Base-by-base conservation (phyloP, 164 flowering plant species). In the Malania oleifera region DNA sequence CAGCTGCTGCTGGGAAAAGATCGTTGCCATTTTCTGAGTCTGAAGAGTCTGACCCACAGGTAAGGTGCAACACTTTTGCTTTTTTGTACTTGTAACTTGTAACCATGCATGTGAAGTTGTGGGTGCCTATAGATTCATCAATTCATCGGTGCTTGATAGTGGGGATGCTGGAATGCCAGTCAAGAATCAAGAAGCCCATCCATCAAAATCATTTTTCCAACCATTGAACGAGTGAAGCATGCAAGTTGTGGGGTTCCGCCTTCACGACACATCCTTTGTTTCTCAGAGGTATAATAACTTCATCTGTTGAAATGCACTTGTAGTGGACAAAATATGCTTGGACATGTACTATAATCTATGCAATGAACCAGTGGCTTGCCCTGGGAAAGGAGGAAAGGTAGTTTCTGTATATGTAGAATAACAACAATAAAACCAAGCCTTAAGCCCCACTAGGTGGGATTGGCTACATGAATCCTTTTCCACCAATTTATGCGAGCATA, bases 41-140 rank as follows among this genome's bases (percentile, higher is more conserved):
- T 22, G 83, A 88, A 50, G 98, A 91, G 71, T 88, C 98, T 66
- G 98, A 91, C 72, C 98, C 98, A 53, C 91, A 86, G 85, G 98
- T 91, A 73, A 66, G 55, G n/a, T 50, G 5, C 5, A 5, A 7
- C 5, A 1, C 14, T 9, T 19, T 38, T 24, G 34, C 31, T 23
- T 55, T 50, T 25, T 17, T 5, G 13, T 11, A 46, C 35, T 23
- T 12, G 20, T 26, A 15, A 29, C 24, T 52, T 20, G 38, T 28
- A 22, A 26, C 55, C 23, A 18, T 54, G 27, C 60, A 34, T 57
- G 46, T 45, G 28, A 39, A 43, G 11, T 56, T 12, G 28, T 39
- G 13, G 19, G 38, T 12, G 19, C 28, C 24, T 40, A 25, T 34
- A 18, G n/a, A 24, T 47, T 35, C 15, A 20, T 6, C 38, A 9